phyloP scores from a whole-genome alignment of 257 asterid genomes.

The Ehretia macrophylla region DNA sequence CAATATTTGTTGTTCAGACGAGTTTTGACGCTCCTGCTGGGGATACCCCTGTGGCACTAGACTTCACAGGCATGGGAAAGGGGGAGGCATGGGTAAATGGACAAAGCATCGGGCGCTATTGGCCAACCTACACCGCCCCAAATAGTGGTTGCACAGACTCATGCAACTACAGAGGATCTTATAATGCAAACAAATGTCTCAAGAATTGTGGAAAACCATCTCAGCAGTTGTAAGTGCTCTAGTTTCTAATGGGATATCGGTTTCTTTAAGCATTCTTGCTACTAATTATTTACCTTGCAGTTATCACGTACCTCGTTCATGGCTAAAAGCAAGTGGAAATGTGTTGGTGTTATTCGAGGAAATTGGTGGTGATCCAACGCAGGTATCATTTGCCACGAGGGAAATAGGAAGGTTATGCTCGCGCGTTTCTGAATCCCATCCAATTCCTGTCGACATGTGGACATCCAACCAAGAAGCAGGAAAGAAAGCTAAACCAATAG shows the following conservation, averaged over 20 bases:
- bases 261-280: neutral
- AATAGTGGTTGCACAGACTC: conserved; percentile 46
- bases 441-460: conserved; percentile 76
- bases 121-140: conserved; percentile 61
- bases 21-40: conserved; percentile 66
- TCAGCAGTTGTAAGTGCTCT: conserved; percentile 61
- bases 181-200: conserved; percentile 51
- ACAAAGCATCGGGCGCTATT: conserved; percentile 86
- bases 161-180: conserved; percentile 74
- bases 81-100: conserved; percentile 97
- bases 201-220: conserved; percentile 79
- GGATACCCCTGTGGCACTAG: conserved; percentile 63
- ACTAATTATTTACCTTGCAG: conserved; percentile 31
- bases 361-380: conserved; percentile 78
- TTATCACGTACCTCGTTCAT: conserved; percentile 81
- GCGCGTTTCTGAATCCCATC: conserved; percentile 62
- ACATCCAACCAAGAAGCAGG: conserved; percentile 35
- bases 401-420: conserved; percentile 63
- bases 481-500: conserved; percentile 34
- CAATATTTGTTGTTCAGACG: conserved; percentile 34
- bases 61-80: conserved; percentile 76
- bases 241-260: neutral
- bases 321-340: conserved; percentile 70
- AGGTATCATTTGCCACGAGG: conserved; percentile 54
- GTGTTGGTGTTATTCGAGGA: conserved; percentile 73